These are phyloP conservation scores for Endoconidiophora laricicola DNA, from an alignment of 2,329 filamentous ascomycete species.

Conservation along the genomic window DNA sequence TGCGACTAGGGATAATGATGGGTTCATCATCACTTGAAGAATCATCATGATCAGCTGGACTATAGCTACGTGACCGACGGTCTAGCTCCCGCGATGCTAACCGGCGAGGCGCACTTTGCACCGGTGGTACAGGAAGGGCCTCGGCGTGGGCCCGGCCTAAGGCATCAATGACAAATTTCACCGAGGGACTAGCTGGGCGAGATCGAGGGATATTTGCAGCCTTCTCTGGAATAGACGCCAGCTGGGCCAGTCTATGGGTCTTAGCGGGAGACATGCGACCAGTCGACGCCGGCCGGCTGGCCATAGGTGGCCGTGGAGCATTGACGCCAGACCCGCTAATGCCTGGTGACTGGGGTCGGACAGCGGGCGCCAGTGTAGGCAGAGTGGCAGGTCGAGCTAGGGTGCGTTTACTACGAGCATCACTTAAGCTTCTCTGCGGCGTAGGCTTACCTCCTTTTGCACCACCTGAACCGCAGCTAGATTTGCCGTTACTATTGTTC, in stretches of 20 bases:
- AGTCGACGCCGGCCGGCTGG: slow-evolving; percentile 21
- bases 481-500: slow-evolving; percentile 22
- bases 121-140: slow-evolving; percentile 17
- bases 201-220: slow-evolving; percentile 23
- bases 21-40: slow-evolving; percentile 48
- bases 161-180: slow-evolving; percentile 48
- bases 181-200: slow-evolving; percentile 37
- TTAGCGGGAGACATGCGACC: slow-evolving; percentile 37
- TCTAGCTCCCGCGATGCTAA: slow-evolving; percentile 5
- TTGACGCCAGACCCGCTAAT: slow-evolving; percentile 8
- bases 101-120: slow-evolving; percentile 1
- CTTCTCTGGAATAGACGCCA: slow-evolving; percentile 41
- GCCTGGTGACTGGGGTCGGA: slow-evolving; percentile 19
- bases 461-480: slow-evolving; percentile 34
- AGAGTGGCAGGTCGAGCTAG: slow-evolving; percentile 24
- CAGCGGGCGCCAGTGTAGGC: slow-evolving; percentile 31
- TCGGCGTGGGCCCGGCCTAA: slow-evolving; percentile 41
- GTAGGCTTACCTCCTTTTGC: slow-evolving; percentile 31
- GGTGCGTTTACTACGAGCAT: slow-evolving; percentile 32
- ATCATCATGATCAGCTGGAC: slow-evolving; percentile 27
- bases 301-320: slow-evolving; percentile 17
- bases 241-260: slow-evolving; percentile 29
- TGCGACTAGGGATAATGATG: slow-evolving; percentile 46
- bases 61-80: slow-evolving; percentile 12
- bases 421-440: slow-evolving; percentile 38